A percentile compares a stretch with the other conserved stretches of the same genome.
Evolutionary conservation across 257 asterid species (phyloP).

Genomic region (Forsythia viridissima): DNA sequence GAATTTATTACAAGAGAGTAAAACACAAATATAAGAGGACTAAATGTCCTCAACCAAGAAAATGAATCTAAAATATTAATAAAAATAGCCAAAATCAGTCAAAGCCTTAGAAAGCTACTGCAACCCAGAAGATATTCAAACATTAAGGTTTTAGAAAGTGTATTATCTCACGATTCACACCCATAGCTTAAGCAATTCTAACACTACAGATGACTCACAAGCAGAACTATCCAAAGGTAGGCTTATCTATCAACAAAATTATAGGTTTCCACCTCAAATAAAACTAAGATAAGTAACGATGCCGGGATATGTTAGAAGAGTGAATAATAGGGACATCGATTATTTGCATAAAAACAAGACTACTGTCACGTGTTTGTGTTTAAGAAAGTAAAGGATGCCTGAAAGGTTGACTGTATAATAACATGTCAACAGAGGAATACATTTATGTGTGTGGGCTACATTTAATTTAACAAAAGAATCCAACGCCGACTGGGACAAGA

Average conservation of each 20-base stretch:
- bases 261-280: constrained; percentile 3
- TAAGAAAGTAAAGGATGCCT: neutral
- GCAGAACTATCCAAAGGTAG: neutral
- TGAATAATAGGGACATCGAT: neutral
- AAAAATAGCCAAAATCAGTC: neutral
- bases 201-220: neutral
- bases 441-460: too few species aligned
- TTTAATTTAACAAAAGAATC: neutral
- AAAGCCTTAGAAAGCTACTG: neutral
- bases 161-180: neutral
- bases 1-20: neutral
- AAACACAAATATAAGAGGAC: neutral
- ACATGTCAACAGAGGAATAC: neutral
- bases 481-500: too few species aligned
- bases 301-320: neutral
- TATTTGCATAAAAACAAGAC: constrained; percentile 5
- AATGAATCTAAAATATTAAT: neutral
- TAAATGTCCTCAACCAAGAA: neutral
- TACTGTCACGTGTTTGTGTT: neutral
- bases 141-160: neutral
- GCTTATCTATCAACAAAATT: neutral
- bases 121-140: neutral
- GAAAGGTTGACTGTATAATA: constrained; percentile 10
- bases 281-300: neutral
- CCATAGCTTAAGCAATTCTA: constrained; percentile 1